Evolutionary conservation across 495 filamentous ascomycete species (phyloP).

Genomic region (Podospora anserina): DNA sequence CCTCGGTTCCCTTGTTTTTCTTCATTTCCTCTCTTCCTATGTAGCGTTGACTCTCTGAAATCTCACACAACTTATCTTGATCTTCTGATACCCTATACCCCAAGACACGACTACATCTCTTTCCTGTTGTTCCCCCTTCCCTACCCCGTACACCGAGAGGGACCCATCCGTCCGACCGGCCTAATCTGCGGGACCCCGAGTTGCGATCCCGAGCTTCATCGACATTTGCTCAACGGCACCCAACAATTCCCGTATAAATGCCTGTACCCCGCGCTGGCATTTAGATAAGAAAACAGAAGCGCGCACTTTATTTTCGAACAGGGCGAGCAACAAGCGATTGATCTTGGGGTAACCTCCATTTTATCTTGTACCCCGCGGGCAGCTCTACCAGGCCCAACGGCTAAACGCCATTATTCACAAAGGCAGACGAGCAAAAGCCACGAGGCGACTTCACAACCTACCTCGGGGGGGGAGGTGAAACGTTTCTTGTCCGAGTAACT

Average conservation of each 20-base stretch:
- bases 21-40: not conserved
- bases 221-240: not conserved
- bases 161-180: not conserved
- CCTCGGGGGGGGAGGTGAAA: not conserved
- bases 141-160: not conserved
- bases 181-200: not conserved
- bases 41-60: not conserved
- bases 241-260: not conserved
- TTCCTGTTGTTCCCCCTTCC: not conserved
- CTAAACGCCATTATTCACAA: not conserved
- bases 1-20: not conserved
- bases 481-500: not conserved
- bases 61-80: not conserved
- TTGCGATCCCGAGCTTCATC: not conserved
- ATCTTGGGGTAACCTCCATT: not conserved
- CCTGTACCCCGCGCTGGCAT: not conserved
- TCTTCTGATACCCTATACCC: not conserved
- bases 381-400: not conserved
- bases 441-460: not conserved
- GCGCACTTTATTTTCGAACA: not conserved
- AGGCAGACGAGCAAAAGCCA: not conserved
- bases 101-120: not conserved
- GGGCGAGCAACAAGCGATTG: not conserved
- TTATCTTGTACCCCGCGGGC: not conserved
- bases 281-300: not conserved